Evolutionary conservation across 1,284 basidiomycete genomes (phyloP), one percentile per base, ranked within the genome.

Genomic region (Moesziomyces antarcticus): DNA sequence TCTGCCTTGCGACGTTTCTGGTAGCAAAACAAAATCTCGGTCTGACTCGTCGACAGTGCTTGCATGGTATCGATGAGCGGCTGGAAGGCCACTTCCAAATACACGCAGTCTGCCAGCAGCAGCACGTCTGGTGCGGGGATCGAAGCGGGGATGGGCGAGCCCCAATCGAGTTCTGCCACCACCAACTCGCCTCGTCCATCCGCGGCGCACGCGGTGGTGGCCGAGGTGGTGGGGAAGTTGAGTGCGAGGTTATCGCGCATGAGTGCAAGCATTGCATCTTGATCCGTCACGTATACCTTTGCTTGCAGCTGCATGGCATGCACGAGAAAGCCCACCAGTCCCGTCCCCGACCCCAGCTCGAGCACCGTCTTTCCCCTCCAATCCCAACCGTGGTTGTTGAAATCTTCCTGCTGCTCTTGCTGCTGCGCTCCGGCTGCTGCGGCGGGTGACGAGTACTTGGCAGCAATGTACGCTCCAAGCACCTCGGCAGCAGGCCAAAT

Each of bases 1-100:
- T 97, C 94, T 0, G 93, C 94, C 89, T 94, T 96, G 85, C 94
- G 88, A 50, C 94, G 88, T 82, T 96, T 96, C 85, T 95, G 94
- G 85, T 94, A 96, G 84, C 93, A 95, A 84, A 97, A 96, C 45
- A 83, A 93, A 84, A 59, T 89, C 22, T 85, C 84, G 53, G 84
- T 87, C 2, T 82, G 84, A 3, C 80, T 57, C 0, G 82, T 85
- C 9, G 87, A 81, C 20, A 97, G 88, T 44, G 90, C 88, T 37
- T 86, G 87, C 51, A 97, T 87, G 0, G 94, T 96, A 73, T 91
- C 85, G 1, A 95, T 91, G 1, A 97, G 88, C 16, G 95, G 88
- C 3, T 93, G 91, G 79, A 97, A 97, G 0, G 93, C 91, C 20
- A 85, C 82, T 78, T 97, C 94, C 75, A 93, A 93, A 85, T 97